Evolutionary conservation across 148 eudicot species (phyloP).

Genomic region (Beta vulgaris): DNA sequence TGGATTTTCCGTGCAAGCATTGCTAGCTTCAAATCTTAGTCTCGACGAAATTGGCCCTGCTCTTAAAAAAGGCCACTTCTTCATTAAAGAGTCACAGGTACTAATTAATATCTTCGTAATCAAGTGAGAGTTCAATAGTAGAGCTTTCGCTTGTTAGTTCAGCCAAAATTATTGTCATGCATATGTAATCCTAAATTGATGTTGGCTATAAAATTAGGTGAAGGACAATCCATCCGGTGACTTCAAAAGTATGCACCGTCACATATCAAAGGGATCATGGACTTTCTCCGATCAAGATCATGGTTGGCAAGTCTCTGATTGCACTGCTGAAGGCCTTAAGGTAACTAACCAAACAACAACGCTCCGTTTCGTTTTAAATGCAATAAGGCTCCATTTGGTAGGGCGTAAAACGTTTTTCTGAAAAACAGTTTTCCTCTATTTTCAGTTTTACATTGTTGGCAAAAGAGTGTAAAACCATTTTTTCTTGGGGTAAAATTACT

Average conservation of each 20-base stretch:
- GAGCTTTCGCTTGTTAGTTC: no score
- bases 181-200: no score
- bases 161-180: no score
- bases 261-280: conserved; percentile 45
- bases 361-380: no score
- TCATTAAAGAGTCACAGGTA: conserved; percentile 48
- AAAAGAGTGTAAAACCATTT: no score
- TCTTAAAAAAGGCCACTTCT: conserved; percentile 41
- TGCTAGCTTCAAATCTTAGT: conserved; percentile 33
- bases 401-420: no score
- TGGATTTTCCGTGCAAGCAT: conserved; percentile 44
- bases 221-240: conserved; percentile 44
- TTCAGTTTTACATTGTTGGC: no score
- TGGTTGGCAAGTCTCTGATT: conserved; percentile 55
- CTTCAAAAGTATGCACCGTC: conserved; percentile 38
- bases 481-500: no score
- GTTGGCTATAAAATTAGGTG: conserved; percentile 18
- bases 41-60: conserved; percentile 31
- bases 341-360: conserved; percentile 15
- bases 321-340: conserved; percentile 50
- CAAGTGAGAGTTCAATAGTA: no score
- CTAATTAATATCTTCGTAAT: not conserved
- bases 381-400: no score
- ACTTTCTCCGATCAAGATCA: conserved; percentile 45
- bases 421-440: no score